Evolutionary conservation across 2,329 filamentous ascomycete genomes (phyloP).

Genomic region (Neurospora sp.): DNA sequence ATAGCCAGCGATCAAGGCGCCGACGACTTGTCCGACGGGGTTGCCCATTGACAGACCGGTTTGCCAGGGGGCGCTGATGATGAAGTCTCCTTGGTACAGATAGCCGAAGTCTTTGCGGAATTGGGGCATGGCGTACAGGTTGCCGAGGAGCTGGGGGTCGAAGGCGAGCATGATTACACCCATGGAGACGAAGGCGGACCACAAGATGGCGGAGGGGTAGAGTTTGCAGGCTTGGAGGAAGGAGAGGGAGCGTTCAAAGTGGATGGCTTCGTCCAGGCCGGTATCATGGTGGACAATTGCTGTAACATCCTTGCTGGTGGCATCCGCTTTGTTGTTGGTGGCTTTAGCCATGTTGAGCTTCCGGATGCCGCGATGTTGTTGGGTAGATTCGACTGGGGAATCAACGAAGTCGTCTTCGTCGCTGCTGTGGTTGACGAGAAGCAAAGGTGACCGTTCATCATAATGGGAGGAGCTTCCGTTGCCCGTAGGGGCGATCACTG

Average conservation of each 20-base stretch:
- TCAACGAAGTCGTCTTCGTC: not conserved
- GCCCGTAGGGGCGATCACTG: not conserved
- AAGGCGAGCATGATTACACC: constrained; percentile 55
- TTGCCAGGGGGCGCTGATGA: constrained; percentile 35
- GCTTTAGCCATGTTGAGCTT: not conserved
- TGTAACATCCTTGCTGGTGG: not conserved
- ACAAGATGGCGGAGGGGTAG: constrained; percentile 38
- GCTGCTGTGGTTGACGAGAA: not conserved
- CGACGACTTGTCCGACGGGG: constrained; percentile 47
- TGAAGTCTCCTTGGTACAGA: constrained; percentile 30
- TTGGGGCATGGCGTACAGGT: constrained; percentile 50
- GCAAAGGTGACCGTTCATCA: not conserved
- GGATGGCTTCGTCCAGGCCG: constrained; percentile 24
- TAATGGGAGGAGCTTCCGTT: not conserved
- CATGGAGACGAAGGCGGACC: constrained; percentile 50
- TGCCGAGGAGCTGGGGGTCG: constrained; percentile 54
- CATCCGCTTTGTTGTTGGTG: constrained; percentile 1
- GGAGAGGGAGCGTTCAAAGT: constrained; percentile 29
- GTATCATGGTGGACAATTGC: no score
- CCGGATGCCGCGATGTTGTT: no score
- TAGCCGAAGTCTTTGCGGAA: constrained; percentile 49
- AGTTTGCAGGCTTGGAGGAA: constrained; percentile 31
- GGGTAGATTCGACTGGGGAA: not conserved
- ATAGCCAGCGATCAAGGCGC: constrained; percentile 39
- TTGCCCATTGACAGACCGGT: constrained; percentile 41